Conservation (phyloP, 768 basidiomycete genomes). For the Ephemerocybe angulata region DNA sequence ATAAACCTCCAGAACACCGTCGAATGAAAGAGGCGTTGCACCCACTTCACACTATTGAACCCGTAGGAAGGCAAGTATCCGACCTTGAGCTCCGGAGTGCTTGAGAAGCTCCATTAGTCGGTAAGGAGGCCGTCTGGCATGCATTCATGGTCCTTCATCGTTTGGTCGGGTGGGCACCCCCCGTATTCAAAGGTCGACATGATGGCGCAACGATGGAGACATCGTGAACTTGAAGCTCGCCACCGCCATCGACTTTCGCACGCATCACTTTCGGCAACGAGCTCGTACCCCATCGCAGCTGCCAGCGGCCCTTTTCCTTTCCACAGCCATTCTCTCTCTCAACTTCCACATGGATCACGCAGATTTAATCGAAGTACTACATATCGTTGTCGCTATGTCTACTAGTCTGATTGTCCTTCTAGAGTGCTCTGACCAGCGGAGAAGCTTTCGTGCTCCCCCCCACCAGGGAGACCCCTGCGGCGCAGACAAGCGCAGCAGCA, state of each 20-base stretch:
- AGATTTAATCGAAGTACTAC: constrained; percentile 8
- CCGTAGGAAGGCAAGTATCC: too few relatives aligned
- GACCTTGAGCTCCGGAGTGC: background rate
- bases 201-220: constrained; percentile 4
- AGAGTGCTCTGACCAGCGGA: constrained; percentile 9
- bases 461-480: constrained; percentile 8
- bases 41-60: background rate
- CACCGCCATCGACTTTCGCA: background rate
- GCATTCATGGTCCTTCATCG: background rate
- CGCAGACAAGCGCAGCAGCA: too few relatives aligned
- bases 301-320: background rate
- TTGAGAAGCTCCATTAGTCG: background rate
- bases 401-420: background rate
- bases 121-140: background rate
- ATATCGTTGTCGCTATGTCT: background rate
- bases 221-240: background rate
- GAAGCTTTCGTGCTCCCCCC: constrained; percentile 31
- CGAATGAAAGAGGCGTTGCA: background rate
- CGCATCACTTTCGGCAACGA: background rate
- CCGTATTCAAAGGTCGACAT: background rate
- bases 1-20: background rate
- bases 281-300: background rate
- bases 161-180: background rate
- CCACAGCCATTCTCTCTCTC: background rate
- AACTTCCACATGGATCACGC: background rate